Base-by-base conservation (phyloP, 257 asterid genomes). In the Cruciata laevipes region DNA sequence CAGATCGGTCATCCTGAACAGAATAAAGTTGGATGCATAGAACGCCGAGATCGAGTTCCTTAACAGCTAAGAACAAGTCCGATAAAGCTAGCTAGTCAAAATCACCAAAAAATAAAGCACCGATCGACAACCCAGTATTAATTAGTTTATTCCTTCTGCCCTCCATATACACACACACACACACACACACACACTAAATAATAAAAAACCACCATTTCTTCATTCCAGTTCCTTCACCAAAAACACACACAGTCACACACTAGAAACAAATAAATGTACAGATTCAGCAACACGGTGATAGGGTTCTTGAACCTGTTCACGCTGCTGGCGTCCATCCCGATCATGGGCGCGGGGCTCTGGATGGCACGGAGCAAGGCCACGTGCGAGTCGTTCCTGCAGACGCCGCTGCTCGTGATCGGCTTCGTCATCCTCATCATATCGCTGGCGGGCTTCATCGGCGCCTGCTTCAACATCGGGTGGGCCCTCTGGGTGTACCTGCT, bases 321-420 rank as follows among this genome's bases (percentile, higher is more conserved):
- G 5, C 93, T 94, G 7, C 61, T 94, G 17, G 95, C 96, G 35
- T 94, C 99, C 6, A 89, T 94, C 8, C 99, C 99, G 7, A 90
- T 94, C 27, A 94, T 94, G 66, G 99, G 99, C 2, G 97, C 99
- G 0, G 97, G 99, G 7, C 47, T 94, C 6, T 94, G 97, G 97
- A 85, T 94, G 95, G 87, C 96, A 5, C 70, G 80, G 61, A 94
- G 96, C 79, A 90, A 88, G 75, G 80, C 95, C 0, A 85, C 95
- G 1, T 94, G 99, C 49, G 96, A 94, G 58, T 85, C 85, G 77
- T 88, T 94, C 72, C 92, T 94, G 2, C 99, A 94, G 23, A 89
- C 87, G 3, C 99, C 99, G 3, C 96, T 94, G 1, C 47, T 94
- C 4, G 78, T 85, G 12, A 71, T 90, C 0, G 99, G 99, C 0